A percentile compares a stretch with the other conserved stretches of the same genome.
phyloP scores from a whole-genome alignment of 225 moss, liverwort and hornwort genomes.

The Lunularia cruciata region DNA sequence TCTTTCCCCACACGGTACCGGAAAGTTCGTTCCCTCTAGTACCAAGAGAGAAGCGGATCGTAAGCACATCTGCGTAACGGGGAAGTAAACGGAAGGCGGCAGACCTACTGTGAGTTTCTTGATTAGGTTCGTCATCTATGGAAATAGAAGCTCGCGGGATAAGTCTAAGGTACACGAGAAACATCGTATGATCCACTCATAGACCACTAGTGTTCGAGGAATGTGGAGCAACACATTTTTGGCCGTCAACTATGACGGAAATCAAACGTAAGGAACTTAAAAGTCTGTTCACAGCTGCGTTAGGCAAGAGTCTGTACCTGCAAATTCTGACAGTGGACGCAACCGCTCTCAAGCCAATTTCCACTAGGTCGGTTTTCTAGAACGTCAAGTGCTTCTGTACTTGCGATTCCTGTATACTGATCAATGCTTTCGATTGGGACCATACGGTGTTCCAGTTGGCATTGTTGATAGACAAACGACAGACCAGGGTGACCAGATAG shows the following conservation, averaged over 20 bases:
- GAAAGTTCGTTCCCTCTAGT: conserved; percentile 63
- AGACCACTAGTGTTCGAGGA: conserved; percentile 71
- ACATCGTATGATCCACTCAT: not conserved
- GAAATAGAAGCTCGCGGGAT: no score
- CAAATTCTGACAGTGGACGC: conserved; percentile 29
- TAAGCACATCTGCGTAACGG: conserved; percentile 50
- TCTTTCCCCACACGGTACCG: conserved; percentile 56
- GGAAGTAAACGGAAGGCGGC: not conserved
- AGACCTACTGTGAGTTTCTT: not conserved
- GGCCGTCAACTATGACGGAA: conserved; percentile 57
- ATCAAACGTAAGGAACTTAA: conserved; percentile 55
- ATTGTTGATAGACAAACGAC: conserved; percentile 22
- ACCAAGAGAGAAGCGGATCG: conserved; percentile 63
- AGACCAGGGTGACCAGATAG: conserved; percentile 28
- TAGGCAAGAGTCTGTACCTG: no score
- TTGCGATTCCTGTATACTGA: conserved; percentile 37
- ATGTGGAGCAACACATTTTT: conserved; percentile 57
- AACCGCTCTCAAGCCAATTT: conserved; percentile 37
- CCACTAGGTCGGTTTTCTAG: conserved; percentile 18
- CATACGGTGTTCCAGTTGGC: conserved; percentile 34
- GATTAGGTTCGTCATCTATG: no score
- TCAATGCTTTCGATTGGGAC: conserved; percentile 37
- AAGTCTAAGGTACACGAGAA: not conserved
- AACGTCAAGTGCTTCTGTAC: conserved; percentile 28
- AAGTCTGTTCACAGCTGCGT: conserved; percentile 16